Base-by-base conservation (phyloP, 352 stramenopile genomes). In the Globisporangium polare region DNA sequence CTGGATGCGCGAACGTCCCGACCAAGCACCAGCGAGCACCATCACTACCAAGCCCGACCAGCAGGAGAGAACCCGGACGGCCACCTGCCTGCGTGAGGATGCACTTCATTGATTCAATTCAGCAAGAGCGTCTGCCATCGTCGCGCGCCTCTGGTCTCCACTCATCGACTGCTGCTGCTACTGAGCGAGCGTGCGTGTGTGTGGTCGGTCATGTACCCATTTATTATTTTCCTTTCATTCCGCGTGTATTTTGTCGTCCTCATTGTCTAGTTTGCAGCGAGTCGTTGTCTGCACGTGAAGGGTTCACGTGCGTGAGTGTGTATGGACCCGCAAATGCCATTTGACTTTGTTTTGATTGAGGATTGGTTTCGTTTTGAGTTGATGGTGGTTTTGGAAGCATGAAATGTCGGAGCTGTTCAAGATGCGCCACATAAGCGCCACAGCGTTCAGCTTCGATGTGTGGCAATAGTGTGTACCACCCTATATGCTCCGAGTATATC, bases 141-240 rank as follows among this genome's bases (percentile, higher is more conserved):
- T 41, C 49, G 27, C 39, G 41, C n/a, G 41, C 42, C 18, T 55
- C 18, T 41, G 49, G 49, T 55, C 49, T 55, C 27, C 27, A 18
- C 33, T 24, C 18, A 7, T 41, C 27, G 29, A 9, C 49, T 42
- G 26, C 17, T 55, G 18, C 49, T 42, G 26, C 17, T 55, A 18
- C 47, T 55, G 33, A 39, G 20, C 20, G 33, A 39, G 43, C 20
- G 47, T 53, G 47, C 10, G 47, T 53, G 42, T 10, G n/a, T 50
- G 45, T 52, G 27, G 49, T 55, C 49, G 18, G 49, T 55, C 49
- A 55, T 27, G 27, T 55, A 20, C 49, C 49, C 49, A 55, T 55
- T 55, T 41, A 55, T 55, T 55, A 55, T 55, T 55, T 55, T 55
- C n/a, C 33, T 55, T 41, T 55, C 15, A 39, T 17, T 41, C 12